Evolutionary conservation across 2,329 filamentous ascomycete genomes (phyloP).

Genomic region (Aaosphaeria pasadenensis): DNA sequence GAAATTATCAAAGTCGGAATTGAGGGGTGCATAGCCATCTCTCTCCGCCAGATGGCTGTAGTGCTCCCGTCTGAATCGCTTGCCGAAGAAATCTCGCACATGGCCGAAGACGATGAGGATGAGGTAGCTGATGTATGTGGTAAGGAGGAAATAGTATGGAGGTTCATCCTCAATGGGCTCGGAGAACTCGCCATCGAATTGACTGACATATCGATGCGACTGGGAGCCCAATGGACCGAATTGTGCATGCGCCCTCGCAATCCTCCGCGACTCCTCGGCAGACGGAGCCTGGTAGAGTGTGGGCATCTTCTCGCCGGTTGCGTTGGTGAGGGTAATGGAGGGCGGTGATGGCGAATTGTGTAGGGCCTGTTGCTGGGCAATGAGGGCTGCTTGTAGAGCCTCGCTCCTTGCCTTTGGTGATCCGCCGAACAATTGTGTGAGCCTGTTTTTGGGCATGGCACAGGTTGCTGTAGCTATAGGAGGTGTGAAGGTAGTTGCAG

Average conservation of each 20-base stretch:
- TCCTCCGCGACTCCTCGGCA: constrained; percentile 73
- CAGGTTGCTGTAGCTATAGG: not conserved
- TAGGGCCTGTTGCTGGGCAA: constrained; percentile 55
- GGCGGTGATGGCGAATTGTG: constrained; percentile 64
- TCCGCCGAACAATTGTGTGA: constrained; percentile 80
- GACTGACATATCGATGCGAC: constrained; percentile 84
- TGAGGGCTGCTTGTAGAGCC: constrained; percentile 65
- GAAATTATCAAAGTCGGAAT: constrained; percentile 98
- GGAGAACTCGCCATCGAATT: constrained; percentile 77
- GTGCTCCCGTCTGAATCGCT: constrained; percentile 83
- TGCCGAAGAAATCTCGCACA: constrained; percentile 95
- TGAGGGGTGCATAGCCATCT: constrained; percentile 91
- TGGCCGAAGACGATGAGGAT: constrained; percentile 94
- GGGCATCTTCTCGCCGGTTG: constrained; percentile 71
- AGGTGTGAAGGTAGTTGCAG: not conserved
- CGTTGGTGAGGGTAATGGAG: constrained; percentile 87
- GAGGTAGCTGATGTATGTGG: constrained; percentile 97
- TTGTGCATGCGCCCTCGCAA: constrained; percentile 79
- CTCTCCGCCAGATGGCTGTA: constrained; percentile 79
- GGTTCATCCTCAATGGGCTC: constrained; percentile 91
- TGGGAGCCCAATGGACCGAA: constrained; percentile 82
- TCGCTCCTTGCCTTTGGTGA: constrained; percentile 69
- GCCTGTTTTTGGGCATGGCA: constrained; percentile 53
- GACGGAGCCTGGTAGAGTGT: constrained; percentile 87
- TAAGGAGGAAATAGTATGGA: constrained; percentile 93